Evolutionary conservation across 805 yeast genomes (phyloP), one percentile per base, ranked within the genome.

Genomic region (Lipomyces yamanashiensis): DNA sequence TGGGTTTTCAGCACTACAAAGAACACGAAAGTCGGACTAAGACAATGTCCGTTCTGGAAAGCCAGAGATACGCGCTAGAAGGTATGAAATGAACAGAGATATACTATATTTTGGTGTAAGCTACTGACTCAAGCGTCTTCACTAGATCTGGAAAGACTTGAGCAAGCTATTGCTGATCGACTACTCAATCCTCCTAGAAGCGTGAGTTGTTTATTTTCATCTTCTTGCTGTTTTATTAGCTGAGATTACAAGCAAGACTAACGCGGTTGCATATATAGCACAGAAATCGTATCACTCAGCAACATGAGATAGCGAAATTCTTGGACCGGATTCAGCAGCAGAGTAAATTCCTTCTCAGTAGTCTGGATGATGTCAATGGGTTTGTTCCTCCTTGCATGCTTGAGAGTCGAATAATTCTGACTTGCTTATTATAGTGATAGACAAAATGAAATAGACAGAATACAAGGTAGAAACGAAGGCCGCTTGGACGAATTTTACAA

Each of bases 61-160:
- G 56, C 17, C 65, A 69, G 44, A 60, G 73, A 47, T 58, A 63
- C 47, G 73, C 70, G 52, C 68, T 64, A 4, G 73, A 71, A 63
- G 73, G 71, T 58, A 55, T 12, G 61, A n/a, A 21, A 37, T 15
- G 28, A 34, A 7, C n/a, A 28, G 1, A 13, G 36, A 9, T 45
- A 17, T 10, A 21, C 15, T 61, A 37, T 10, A 8, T 33, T 8
- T 36, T 33, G 28, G 28, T 28, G 5, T 28, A 28, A 5, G 28
- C 28, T 28, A 28, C 28, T 28, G 28, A 28, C 28, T 5, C 2
- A 28, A 28, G 28, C 28, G 28, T 28, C 28, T 5, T 28, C 28
- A 28, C 9, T 33, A 70, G 95, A 89, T 72, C 74, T 89, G 19
- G 96, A 92, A 66, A 76, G 84, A 1, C 81, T 93, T 2, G 96